Conservation (phyloP, 139 green algal genomes). For the Volvox reticuliferus region DNA sequence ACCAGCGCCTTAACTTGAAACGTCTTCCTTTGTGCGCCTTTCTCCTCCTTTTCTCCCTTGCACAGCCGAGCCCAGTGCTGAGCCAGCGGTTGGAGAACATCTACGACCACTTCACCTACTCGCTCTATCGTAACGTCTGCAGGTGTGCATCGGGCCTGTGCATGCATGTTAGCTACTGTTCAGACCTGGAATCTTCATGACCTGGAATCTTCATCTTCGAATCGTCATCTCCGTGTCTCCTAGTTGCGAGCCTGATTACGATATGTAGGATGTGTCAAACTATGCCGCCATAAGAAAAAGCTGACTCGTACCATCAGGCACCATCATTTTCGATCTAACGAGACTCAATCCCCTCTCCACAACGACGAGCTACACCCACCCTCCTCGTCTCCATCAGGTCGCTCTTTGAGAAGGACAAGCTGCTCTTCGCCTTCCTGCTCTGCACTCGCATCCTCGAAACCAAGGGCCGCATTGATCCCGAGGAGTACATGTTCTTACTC, state of each 20-base stretch:
- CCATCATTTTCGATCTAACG: too few species aligned
- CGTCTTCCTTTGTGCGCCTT: too few species aligned
- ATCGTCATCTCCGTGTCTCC: too few species aligned
- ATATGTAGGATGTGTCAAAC: too few species aligned
- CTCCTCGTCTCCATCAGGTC: constrained; percentile 50
- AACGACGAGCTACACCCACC: not conserved
- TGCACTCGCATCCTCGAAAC: constrained; percentile 72
- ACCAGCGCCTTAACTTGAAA: too few species aligned
- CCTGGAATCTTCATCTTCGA: too few species aligned
- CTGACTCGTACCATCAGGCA: too few species aligned
- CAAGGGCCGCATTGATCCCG: constrained; percentile 67
- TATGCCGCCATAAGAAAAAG: too few species aligned
- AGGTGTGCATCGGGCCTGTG: constrained; percentile 41
- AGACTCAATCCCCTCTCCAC: not conserved
- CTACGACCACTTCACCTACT: constrained; percentile 85
- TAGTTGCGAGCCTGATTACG: too few species aligned
- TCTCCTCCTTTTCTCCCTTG: too few species aligned
- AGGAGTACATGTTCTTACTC: constrained; percentile 86
- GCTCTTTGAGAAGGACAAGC: constrained; percentile 91
- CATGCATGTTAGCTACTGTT: too few species aligned
- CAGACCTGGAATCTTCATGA: too few species aligned
- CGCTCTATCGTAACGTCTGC: constrained; percentile 77
- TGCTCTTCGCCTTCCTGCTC: constrained; percentile 86
- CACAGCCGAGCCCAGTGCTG: constrained; percentile 57
- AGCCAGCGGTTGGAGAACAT: constrained; percentile 72